phyloP scores from a whole-genome alignment of 805 yeast genomes.

The Starmerella stigmatis region DNA sequence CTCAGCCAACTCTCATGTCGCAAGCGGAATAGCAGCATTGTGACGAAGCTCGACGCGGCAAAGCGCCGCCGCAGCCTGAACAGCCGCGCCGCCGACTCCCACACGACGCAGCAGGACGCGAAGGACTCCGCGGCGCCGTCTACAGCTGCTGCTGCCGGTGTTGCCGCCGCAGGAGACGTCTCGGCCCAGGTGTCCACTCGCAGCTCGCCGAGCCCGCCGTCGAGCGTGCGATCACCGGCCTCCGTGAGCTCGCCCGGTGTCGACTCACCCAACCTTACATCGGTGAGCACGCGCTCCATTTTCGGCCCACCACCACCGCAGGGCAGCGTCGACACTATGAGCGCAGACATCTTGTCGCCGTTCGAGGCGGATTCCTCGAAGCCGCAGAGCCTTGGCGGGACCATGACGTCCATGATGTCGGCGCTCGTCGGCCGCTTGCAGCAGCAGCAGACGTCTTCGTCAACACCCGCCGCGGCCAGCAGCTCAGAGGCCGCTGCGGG shows the following conservation, averaged over 20 bases:
- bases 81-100: not conserved
- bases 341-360: not conserved
- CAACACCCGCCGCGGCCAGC: not conserved
- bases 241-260: no score
- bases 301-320: conserved; percentile 7
- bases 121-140: not conserved
- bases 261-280: not conserved
- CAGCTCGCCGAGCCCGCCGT: conserved; percentile 1
- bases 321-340: not conserved
- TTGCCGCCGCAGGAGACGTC: not conserved
- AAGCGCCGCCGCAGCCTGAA: conserved; percentile 8
- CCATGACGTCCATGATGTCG: conserved; percentile 5
- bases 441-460: not conserved
- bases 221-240: not conserved
- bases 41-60: not conserved
- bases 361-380: not conserved
- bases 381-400: not conserved
- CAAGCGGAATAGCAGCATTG: conserved; percentile 3
- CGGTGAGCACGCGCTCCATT: conserved; percentile 15
- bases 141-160: not conserved
- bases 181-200: not conserved
- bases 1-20: conserved; percentile 4
- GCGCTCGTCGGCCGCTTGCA: not conserved
- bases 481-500: not conserved
- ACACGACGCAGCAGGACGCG: not conserved